Conservation (phyloP, 2,329 filamentous ascomycete species). For the Cladorrhinum sp. region DNA sequence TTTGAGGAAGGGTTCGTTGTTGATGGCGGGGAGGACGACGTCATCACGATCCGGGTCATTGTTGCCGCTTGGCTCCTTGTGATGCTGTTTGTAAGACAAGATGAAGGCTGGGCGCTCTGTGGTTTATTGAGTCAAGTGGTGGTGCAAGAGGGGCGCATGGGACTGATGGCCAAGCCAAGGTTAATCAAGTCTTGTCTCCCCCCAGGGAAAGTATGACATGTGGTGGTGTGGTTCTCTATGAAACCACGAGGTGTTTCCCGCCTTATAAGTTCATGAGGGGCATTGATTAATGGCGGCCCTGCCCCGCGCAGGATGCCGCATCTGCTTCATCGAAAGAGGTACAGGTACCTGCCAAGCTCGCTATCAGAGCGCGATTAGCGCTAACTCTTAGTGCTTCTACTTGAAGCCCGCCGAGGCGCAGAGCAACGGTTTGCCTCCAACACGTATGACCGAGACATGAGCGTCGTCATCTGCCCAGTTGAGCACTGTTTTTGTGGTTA, state of each 20-base stretch:
- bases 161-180: background rate
- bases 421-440: conserved; percentile 3
- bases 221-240: background rate
- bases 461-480: conserved; percentile 7
- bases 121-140: too few relatives aligned
- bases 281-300: background rate
- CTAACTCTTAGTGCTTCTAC: background rate
- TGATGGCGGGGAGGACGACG: conserved; percentile 17
- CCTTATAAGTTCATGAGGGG: conserved; percentile 7
- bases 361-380: background rate
- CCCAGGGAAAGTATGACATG: background rate
- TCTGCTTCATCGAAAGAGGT: background rate
- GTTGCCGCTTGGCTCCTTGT: background rate
- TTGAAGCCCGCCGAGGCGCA: background rate
- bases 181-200: background rate
- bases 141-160: background rate
- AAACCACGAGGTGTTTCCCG: conserved; percentile 5
- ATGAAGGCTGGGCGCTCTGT: background rate
- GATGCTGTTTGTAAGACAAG: background rate
- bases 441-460: conserved; percentile 4
- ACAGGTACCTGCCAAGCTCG: background rate
- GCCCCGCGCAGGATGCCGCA: conserved; percentile 5
- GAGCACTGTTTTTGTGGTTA: background rate
- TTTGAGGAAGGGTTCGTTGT: background rate
- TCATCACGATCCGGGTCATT: conserved; percentile 27